Evolutionary conservation across 108 stramenopile genomes (phyloP).

Genomic region (Nitzschia sp.): DNA sequence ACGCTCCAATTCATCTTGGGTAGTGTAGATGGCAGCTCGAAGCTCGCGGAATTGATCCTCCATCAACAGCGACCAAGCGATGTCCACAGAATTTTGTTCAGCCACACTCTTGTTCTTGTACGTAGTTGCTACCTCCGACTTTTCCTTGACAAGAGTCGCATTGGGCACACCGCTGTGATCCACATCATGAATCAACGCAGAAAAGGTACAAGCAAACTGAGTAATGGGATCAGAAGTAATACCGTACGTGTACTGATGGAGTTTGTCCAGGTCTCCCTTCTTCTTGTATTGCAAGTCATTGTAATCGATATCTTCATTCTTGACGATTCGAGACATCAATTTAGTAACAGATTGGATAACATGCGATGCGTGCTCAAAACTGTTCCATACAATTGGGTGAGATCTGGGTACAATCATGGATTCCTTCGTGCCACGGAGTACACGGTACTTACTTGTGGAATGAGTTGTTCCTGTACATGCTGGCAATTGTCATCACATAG

Average conservation of each 20-base stretch:
- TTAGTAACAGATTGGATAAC: conserved; percentile 30
- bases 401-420: neutral
- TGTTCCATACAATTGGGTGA: conserved; percentile 2
- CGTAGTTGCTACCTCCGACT: conserved; percentile 19
- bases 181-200: conserved; percentile 51
- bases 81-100: conserved; percentile 45
- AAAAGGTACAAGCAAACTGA: conserved; percentile 45
- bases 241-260: conserved; percentile 30
- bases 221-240: conserved; percentile 49
- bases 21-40: conserved; percentile 32
- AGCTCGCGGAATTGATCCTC: conserved; percentile 34
- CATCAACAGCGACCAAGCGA: conserved; percentile 48
- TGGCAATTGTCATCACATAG: conserved; percentile 29
- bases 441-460: conserved; percentile 13
- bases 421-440: neutral
- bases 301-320: conserved; percentile 12
- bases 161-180: conserved; percentile 51
- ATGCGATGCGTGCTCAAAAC: conserved; percentile 34
- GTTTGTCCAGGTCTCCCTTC: neutral
- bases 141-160: conserved; percentile 47
- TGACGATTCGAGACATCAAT: conserved; percentile 22
- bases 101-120: conserved; percentile 46
- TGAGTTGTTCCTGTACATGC: conserved; percentile 17
- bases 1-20: conserved; percentile 26
- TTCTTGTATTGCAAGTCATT: no score